Base-by-base conservation (phyloP, 2,329 filamentous ascomycete genomes). In the Paecilomyces sp. region DNA sequence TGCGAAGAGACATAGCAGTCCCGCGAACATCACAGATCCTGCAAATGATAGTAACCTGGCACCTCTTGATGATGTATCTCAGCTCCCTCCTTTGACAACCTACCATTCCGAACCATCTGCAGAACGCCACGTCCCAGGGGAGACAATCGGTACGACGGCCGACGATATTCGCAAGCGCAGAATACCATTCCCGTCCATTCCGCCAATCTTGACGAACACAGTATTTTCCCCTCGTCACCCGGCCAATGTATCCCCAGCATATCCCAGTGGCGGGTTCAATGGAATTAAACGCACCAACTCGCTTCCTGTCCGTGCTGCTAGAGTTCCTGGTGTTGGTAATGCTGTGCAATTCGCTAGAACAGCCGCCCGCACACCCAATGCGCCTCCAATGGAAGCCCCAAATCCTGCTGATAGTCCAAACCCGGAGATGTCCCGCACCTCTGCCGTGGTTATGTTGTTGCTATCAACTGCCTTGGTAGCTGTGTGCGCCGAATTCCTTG, bases 401-500 rank as follows among this genome's bases (percentile, higher is more conserved):
- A 54, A 59, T 3, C 34, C 62, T 9, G 52, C 61, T 6, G 7
- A 22, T 8, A n/a, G 18, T 9, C 41, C 41, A 7, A 65, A 71
- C 51, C 65, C 70, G 0, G 64, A 64, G 18, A 83, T 85, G 81
- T 85, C 83, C 13, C 80, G 82, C 54, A 85, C 82, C 25, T 78
- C 82, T 1, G 82, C 83, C 9, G 74, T 85, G 25, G 77, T 85
- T 58, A 78, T 85, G 70, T 73, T 85, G 28, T 68, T 85, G 22
- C 68, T 81, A 58, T 82, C 80, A 3, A 85, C 83, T 2, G 82
- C 71, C 13, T 74, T 85, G 2, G 83, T 85, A 15, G 88, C 89
- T 50, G 74, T 84, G 52, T 85, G 83, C 64, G 83, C 83, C 55
- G 90, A 92, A 71, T 91, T 88, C 76, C 85, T 92, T 74, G 89